These are phyloP conservation scores for Ceratocystis diversiconidia DNA, from an alignment of 2,329 filamentous ascomycete genomes.

Conservation along the genomic window DNA sequence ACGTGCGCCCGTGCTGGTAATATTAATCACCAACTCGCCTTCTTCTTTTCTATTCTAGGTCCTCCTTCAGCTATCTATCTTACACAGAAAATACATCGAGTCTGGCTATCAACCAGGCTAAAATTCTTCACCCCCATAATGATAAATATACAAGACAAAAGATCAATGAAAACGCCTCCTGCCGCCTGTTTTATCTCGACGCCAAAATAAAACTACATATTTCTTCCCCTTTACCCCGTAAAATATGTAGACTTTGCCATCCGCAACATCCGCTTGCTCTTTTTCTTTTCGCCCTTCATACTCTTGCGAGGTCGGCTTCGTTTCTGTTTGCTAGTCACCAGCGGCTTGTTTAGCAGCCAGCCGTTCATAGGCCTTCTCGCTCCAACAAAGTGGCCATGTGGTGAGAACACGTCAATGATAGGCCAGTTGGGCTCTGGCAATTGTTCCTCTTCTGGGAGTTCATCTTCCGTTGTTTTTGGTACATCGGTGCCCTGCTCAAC, in stretches of 20 bases:
- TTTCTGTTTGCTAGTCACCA: constrained; percentile 32
- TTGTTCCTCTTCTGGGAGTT: not conserved
- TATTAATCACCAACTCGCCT: not conserved
- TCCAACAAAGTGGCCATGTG: constrained; percentile 67
- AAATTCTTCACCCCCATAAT: not conserved
- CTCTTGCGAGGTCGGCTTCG: constrained; percentile 48
- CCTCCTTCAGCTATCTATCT: not conserved
- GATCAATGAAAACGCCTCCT: not conserved
- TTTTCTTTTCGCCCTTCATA: constrained; percentile 51
- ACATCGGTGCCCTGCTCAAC: constrained; percentile 18
- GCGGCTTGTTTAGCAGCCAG: constrained; percentile 47
- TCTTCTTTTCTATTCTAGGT: not conserved
- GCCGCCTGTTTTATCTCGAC: not conserved
- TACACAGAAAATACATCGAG: not conserved
- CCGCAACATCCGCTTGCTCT: constrained; percentile 28
- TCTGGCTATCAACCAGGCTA: not conserved
- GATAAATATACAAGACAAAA: not conserved
- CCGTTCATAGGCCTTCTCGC: constrained; percentile 55
- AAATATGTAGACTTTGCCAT: constrained; percentile 14
- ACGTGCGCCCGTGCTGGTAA: too few species aligned
- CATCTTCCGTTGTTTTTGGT: not conserved
- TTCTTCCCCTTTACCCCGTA: constrained; percentile 1
- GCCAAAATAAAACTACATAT: not conserved
- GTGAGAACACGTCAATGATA: constrained; percentile 70
- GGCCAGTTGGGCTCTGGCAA: constrained; percentile 35